Evolutionary conservation across 2,329 filamentous ascomycete genomes (phyloP), one percentile per base, ranked within the genome.

Genomic region (Nemania sp.): DNA sequence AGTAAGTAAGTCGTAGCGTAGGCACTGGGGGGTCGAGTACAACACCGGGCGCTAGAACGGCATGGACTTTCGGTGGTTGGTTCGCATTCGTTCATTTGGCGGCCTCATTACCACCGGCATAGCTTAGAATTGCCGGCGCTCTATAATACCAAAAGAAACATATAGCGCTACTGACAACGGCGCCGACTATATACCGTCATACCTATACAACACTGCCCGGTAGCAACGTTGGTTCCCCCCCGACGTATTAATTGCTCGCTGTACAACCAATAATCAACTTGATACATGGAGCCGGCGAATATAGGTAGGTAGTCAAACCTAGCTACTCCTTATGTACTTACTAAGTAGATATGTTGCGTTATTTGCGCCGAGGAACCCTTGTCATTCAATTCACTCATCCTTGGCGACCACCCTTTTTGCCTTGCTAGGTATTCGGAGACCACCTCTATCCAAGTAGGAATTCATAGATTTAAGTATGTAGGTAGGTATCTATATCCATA

Each of bases 61-160:
- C 41, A 20, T 54, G 13, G 27, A 35, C 38, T 20, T 22, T 49
- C 62, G 57, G 62, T 13, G 57, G 26, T n/a, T 68, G 54, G 58
- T 49, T 60, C 43, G 54, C 32, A 32, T 54, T 24, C 43, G 54
- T 2, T 27, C 56, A 54, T 2, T 52, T n/a, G 66, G 60, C 66
- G 47, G 63, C 60, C 66, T 70, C 63, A 53, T 61, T n/a, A 32
- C 26, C 56, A 63, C 49, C 63, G 53, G 54, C 52, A 22, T 45
- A 41, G 32, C 20, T 45, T 54, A 5, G 22, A 45, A 32, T 52
- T 35, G n/a, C 49, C 49, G 51, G 43, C n/a, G 54, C 27, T 51
- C 27, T 47, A 59, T n/a, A n/a, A n/a, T n/a, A n/a, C n/a, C n/a
- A n/a, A n/a, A n/a, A n/a, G 38, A 18, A 61, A 27, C 32, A 27